Base-by-base conservation (phyloP, 345 rosid genomes). In the Eucalyptus pauciflora region DNA sequence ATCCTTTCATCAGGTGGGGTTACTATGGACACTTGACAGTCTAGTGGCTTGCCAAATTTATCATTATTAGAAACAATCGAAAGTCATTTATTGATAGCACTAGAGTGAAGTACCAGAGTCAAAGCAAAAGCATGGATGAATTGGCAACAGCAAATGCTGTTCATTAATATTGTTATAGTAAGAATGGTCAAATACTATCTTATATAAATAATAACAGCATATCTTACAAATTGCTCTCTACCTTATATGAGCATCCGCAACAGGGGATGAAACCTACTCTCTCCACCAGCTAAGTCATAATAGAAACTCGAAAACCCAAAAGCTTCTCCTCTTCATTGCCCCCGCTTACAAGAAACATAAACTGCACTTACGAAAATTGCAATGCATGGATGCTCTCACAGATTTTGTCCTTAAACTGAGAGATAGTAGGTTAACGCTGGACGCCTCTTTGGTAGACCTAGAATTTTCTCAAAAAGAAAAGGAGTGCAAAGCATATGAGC, bases 201-300 rank as follows among this genome's bases (percentile, higher is more conserved):
- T 54, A 8, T 54, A 54, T 6, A 50, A 41, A 5, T 41, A 41
- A 41, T 41, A 41, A 41, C 5, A 1, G 16, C 52, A 14, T 50
- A 50, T 15, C 52, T 50, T 50, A 15, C 52, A 50, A 50, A 50
- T 50, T 50, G 3, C 60, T 54, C 27, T 54, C 60, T 54, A 20
- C 60, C 7, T 50, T 54, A 4, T 54, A 54, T 18, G 24, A 18
- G 25, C 60, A 54, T 54, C 27, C 0, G 27, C 60, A 54, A 18
- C 10, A 22, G 2, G 60, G 25, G 60, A 54, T 20, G 11, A 20
- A 0, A 54, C 60, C 5, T 54, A 1, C 1, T 54, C 60, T 18
- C 60, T 54, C 60, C 60, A 22, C 60, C 25, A 22, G 60, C 60
- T 20, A 54, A 20, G 60, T 54, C 60, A 20, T 10, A 54, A 20